Conservation (phyloP, 2,329 filamentous ascomycete genomes). For the Amauroascus verrucosus region DNA sequence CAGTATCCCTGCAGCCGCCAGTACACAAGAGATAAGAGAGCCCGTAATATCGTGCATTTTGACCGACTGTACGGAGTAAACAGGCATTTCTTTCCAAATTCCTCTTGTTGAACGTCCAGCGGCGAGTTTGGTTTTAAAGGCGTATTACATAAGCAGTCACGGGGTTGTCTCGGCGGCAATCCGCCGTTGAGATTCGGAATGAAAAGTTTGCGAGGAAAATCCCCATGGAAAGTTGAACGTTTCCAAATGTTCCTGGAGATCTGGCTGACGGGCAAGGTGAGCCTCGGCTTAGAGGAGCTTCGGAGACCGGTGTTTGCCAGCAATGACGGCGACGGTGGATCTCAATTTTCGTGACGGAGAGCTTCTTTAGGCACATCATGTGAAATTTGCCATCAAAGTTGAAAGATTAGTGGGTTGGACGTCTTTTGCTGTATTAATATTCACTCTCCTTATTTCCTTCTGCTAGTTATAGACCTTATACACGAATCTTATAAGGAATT, state of each 20-base stretch:
- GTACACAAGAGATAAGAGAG: no score
- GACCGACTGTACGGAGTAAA: no score
- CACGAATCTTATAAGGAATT: no score
- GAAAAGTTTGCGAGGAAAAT: neutral
- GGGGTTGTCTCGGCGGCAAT: neutral
- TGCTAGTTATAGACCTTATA: neutral
- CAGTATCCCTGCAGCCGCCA: no score
- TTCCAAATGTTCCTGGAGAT: neutral
- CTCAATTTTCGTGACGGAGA: constrained; percentile 5
- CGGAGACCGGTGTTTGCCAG: neutral
- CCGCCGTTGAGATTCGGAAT: neutral
- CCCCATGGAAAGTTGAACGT: no score
- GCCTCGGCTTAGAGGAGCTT: neutral
- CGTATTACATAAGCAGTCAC: no score
- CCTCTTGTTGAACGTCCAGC: no score
- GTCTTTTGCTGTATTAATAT: neutral
- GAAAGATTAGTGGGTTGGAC: neutral
- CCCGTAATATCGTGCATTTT: no score
- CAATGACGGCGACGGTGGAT: constrained; percentile 1
- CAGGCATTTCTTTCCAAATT: no score
- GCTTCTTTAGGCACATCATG: constrained; percentile 1
- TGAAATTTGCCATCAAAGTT: constrained; percentile 9
- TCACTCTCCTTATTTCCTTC: neutral
- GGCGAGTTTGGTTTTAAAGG: no score
- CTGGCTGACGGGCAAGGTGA: neutral